A percentile compares a stretch with the other conserved stretches of the same genome.
phyloP scores from a whole-genome alignment of 768 basidiomycete genomes.

The Lactifluus pinguis region DNA sequence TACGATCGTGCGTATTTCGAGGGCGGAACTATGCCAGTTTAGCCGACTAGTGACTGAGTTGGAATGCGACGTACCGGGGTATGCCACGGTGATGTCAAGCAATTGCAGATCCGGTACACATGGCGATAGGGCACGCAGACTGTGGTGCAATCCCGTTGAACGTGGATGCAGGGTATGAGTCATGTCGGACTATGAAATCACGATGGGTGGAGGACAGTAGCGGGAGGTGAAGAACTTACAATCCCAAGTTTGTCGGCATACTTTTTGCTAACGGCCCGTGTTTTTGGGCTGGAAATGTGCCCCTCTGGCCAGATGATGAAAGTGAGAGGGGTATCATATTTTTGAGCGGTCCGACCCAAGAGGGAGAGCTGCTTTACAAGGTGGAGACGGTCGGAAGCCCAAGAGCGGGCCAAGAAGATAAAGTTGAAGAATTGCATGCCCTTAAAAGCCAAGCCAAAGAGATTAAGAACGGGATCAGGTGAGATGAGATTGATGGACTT shows the following conservation, averaged over 20 bases:
- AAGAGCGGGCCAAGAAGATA: conserved; percentile 86
- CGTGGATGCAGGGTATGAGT: conserved; percentile 78
- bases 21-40: conserved; percentile 42
- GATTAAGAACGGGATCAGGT: background rate
- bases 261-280: conserved; percentile 74
- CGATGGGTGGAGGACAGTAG: background rate
- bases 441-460: conserved; percentile 29
- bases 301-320: conserved; percentile 94
- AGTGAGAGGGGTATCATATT: conserved; percentile 61
- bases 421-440: conserved; percentile 93
- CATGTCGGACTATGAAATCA: conserved; percentile 56
- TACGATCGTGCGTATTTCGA: conserved; percentile 78
- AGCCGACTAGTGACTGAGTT: background rate
- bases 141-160: conserved; percentile 84
- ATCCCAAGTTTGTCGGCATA: conserved; percentile 86
- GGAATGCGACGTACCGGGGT: conserved; percentile 56
- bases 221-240: conserved; percentile 40
- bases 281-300: conserved; percentile 82
- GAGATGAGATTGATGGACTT: conserved; percentile 20
- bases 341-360: conserved; percentile 58
- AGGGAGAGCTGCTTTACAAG: conserved; percentile 57
- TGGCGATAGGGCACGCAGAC: conserved; percentile 70
- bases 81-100: conserved; percentile 86
- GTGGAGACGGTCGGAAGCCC: conserved; percentile 73
- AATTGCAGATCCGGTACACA: conserved; percentile 69